Conservation (phyloP, 1,284 basidiomycete species). For the Uromyces viciae-fabae region DNA sequence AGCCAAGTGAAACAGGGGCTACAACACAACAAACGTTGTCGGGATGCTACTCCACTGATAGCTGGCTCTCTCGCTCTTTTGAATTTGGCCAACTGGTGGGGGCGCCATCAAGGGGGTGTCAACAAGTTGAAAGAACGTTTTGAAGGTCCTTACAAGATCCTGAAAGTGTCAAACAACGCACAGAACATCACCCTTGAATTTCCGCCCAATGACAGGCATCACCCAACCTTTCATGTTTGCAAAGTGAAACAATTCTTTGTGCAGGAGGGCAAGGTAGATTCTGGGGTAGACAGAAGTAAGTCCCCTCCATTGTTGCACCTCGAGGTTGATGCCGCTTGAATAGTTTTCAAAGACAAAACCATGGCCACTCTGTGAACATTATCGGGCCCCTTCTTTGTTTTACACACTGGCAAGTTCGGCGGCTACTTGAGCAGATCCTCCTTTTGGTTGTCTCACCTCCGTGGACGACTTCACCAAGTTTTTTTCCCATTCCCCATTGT, state of each 20-base stretch:
- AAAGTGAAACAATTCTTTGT: not conserved
- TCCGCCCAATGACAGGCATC: not conserved
- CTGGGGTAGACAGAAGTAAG: slow-evolving; percentile 10
- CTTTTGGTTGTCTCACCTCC: too few species aligned
- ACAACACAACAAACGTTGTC: not conserved
- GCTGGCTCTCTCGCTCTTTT: not conserved
- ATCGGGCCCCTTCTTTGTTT: too few species aligned
- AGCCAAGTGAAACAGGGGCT: slow-evolving; percentile 6
- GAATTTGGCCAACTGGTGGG: not conserved
- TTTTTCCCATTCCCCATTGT: too few species aligned
- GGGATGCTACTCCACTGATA: not conserved
- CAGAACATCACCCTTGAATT: slow-evolving; percentile 1
- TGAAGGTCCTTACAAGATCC: slow-evolving; percentile 7
- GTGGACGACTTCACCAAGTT: too few species aligned
- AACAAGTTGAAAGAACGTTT: slow-evolving; percentile 1
- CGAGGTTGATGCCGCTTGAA: too few species aligned
- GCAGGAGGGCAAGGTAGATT: not conserved
- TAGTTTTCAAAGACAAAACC: too few species aligned
- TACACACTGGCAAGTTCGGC: too few species aligned
- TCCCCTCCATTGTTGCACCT: slow-evolving; percentile 10
- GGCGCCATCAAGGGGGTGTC: not conserved
- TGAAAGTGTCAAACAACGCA: not conserved
- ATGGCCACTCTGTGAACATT: too few species aligned
- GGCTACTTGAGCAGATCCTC: too few species aligned
- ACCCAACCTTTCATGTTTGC: not conserved